A percentile compares a stretch with the other conserved stretches of the same genome.
Conservation (phyloP, 176 grass and related monocot species). For the Musa schizocarpa region DNA sequence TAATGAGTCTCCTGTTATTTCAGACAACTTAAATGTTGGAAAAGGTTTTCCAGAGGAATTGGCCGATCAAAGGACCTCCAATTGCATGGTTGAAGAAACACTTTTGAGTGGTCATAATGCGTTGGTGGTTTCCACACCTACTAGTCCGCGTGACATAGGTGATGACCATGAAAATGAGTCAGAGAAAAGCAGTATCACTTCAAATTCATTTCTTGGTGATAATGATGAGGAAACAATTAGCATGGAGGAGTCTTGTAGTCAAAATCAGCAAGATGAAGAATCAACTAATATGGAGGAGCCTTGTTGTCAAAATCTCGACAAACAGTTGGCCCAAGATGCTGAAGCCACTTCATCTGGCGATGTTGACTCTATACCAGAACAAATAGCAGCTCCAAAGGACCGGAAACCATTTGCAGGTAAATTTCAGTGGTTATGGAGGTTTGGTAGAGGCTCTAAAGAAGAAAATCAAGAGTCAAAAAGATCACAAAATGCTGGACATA, state of each 20-base stretch:
- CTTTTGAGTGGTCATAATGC: conserved; percentile 46
- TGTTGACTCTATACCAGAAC: conserved; percentile 18
- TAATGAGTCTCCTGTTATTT: conserved; percentile 30
- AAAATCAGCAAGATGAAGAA: conserved; percentile 28
- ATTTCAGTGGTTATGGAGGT: conserved; percentile 19
- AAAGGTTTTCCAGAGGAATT: conserved; percentile 10
- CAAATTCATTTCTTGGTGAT: conserved; percentile 50
- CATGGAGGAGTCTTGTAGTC: conserved; percentile 25
- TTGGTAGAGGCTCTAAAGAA: neutral
- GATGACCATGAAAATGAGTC: conserved; percentile 53
- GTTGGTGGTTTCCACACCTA: conserved; percentile 36
- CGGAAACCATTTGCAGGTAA: neutral
- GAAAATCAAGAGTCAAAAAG: neutral
- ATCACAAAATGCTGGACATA: neutral
- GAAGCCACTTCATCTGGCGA: conserved; percentile 11
- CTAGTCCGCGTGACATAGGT: conserved; percentile 20
- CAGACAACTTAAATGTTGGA: conserved; percentile 13
- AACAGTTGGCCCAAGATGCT: conserved; percentile 31
- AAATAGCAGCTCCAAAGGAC: neutral
- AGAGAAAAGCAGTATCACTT: conserved; percentile 64
- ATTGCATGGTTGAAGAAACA: conserved; percentile 27
- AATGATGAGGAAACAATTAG: conserved; percentile 40
- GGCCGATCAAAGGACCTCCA: conserved; percentile 15
- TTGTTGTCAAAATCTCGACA: conserved; percentile 25
- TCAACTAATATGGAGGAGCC: conserved; percentile 34